Conservation (phyloP, 2,329 filamentous ascomycete species). For the Cytospora leucostoma region DNA sequence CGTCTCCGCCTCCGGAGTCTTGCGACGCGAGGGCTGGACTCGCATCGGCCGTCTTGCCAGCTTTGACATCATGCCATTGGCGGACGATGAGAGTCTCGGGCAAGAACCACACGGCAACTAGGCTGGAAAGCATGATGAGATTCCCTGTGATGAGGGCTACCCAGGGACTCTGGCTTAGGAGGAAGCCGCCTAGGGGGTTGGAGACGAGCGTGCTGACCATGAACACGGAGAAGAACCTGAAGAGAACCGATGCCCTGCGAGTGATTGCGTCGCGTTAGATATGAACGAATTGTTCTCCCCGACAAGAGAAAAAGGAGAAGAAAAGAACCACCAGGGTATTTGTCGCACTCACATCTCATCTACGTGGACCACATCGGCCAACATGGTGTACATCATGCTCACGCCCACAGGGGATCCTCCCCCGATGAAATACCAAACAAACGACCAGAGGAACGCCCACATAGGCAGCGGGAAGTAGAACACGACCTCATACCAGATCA, state of each 20-base stretch:
- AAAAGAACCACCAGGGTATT: no score
- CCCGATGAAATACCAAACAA: constrained; percentile 44
- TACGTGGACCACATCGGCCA: constrained; percentile 46
- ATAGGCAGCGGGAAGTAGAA: constrained; percentile 38
- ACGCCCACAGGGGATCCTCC: constrained; percentile 42
- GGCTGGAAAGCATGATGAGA: constrained; percentile 35
- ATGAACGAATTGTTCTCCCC: neutral
- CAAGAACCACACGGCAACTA: constrained; percentile 37
- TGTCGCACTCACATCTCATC: constrained; percentile 29
- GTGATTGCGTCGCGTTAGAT: constrained; percentile 6
- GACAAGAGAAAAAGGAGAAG: neutral
- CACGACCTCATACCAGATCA: constrained; percentile 31
- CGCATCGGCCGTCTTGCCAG: neutral
- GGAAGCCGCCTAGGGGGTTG: constrained; percentile 43
- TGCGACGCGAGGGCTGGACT: neutral
- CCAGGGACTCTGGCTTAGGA: constrained; percentile 45
- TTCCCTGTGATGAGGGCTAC: constrained; percentile 42
- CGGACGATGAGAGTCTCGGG: constrained; percentile 47
- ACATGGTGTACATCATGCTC: constrained; percentile 49
- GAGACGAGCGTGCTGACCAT: constrained; percentile 43
- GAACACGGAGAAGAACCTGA: constrained; percentile 41
- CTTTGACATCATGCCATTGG: constrained; percentile 34
- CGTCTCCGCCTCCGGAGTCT: neutral
- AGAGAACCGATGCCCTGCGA: constrained; percentile 43
- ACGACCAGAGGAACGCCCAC: constrained; percentile 44